phyloP scores from a whole-genome alignment of 73 alveolate genomes.

The Paraurostyla sp. region DNA sequence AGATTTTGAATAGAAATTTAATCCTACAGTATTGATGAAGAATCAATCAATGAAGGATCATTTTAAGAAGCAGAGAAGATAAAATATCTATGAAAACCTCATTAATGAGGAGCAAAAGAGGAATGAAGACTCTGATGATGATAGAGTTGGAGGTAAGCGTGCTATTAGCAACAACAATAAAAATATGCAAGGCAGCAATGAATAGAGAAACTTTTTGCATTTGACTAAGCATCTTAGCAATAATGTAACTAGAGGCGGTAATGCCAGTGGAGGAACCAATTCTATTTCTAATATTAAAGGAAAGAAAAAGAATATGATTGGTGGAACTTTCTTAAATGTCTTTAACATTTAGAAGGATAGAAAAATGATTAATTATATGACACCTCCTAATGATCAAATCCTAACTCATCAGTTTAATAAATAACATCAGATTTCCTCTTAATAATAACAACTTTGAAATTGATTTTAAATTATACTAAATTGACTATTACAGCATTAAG shows the following conservation, averaged over 20 bases:
- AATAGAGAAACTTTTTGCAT: neutral
- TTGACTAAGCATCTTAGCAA: neutral
- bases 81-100: constrained; percentile 32
- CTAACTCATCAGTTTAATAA: neutral
- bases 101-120: neutral
- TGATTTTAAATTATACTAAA: no score
- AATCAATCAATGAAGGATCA: constrained; percentile 38
- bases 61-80: constrained; percentile 19
- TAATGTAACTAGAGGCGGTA: neutral
- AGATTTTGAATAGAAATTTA: constrained; percentile 9
- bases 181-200: neutral
- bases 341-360: neutral
- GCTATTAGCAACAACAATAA: neutral
- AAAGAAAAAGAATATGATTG: neutral
- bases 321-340: neutral
- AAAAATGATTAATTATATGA: neutral
- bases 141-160: neutral
- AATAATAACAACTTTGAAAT: no score
- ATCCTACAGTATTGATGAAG: constrained; percentile 38
- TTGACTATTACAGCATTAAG: no score
- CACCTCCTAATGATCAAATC: neutral
- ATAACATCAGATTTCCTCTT: no score
- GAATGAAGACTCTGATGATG: constrained; percentile 26
- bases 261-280: neutral
- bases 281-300: neutral